Evolutionary conservation across 345 rosid genomes (phyloP).

Genomic region (Alliaria petiolata): DNA sequence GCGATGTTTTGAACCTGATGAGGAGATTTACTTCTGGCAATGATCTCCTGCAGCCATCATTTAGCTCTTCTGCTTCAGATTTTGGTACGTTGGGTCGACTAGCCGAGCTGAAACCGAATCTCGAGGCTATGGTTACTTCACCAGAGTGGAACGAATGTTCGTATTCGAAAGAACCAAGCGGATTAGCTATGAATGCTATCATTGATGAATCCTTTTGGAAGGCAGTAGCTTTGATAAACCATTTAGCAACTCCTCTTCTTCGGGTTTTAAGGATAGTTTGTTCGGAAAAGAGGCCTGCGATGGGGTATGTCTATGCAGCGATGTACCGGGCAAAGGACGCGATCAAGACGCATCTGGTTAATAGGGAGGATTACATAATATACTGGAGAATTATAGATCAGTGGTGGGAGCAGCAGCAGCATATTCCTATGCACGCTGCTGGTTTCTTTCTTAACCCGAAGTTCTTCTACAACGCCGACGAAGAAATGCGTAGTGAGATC

Average conservation of each 20-base stretch:
- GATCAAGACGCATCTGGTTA: slow-evolving; percentile 65
- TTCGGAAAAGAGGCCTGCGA: slow-evolving; percentile 71
- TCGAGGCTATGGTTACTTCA: slow-evolving; percentile 81
- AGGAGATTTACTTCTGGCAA: slow-evolving; percentile 59
- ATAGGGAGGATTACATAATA: slow-evolving; percentile 55
- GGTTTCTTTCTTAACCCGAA: slow-evolving; percentile 93
- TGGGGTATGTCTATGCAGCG: slow-evolving; percentile 82
- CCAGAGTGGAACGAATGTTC: slow-evolving; percentile 76
- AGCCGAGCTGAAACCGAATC: slow-evolving; percentile 48
- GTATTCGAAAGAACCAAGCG: slow-evolving; percentile 62
- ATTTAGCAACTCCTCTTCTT: slow-evolving; percentile 56
- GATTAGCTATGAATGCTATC: slow-evolving; percentile 49
- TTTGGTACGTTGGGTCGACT: slow-evolving; percentile 57
- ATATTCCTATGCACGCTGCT: slow-evolving; percentile 68
- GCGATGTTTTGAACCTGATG: slow-evolving; percentile 62
- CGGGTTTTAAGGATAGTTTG: slow-evolving; percentile 46
- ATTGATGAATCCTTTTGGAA: slow-evolving; percentile 80
- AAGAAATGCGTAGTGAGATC: slow-evolving; percentile 60
- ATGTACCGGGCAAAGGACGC: slow-evolving; percentile 75
- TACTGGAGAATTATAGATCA: slow-evolving; percentile 83
- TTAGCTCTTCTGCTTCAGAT: slow-evolving; percentile 59
- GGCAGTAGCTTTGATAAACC: slow-evolving; percentile 45
- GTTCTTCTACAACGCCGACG: slow-evolving; percentile 62
- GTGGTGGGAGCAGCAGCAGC: slow-evolving; percentile 67
- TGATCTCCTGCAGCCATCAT: slow-evolving; percentile 62